Conservation (phyloP, 495 filamentous ascomycete species). For the Beverwykella pulmonaria region DNA sequence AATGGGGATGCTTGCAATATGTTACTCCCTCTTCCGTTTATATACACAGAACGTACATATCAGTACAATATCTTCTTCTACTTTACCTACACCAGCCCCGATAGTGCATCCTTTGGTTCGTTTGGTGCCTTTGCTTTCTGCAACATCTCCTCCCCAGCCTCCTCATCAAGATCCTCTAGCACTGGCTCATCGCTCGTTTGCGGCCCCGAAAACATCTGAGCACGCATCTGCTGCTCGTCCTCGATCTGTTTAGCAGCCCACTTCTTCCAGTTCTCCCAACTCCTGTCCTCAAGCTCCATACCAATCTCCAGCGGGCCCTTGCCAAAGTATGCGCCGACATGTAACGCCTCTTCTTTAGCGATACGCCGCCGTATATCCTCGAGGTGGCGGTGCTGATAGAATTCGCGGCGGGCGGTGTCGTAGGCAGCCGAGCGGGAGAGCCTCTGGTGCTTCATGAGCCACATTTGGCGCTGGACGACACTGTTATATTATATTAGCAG, state of each 20-base stretch:
- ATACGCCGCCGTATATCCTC: constrained; percentile 84
- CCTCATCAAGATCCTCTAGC: constrained; percentile 2
- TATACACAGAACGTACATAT: neutral
- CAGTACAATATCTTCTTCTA: neutral
- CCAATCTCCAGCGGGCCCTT: constrained; percentile 71
- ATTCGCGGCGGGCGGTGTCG: constrained; percentile 84
- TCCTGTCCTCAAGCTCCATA: constrained; percentile 77
- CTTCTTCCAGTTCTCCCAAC: constrained; percentile 77
- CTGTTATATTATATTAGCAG: constrained; percentile 51
- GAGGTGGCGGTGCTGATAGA: constrained; percentile 78
- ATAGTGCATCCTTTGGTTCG: neutral
- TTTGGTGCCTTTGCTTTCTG: constrained; percentile 17
- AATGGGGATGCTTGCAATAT: neutral
- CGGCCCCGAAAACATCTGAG: constrained; percentile 36
- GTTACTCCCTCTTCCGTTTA: neutral
- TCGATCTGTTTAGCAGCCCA: constrained; percentile 69
- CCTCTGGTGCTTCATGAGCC: constrained; percentile 69
- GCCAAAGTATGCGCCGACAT: constrained; percentile 84
- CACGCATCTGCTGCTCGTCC: constrained; percentile 44
- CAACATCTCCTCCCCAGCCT: constrained; percentile 18
- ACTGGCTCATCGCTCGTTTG: constrained; percentile 14
- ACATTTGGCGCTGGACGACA: constrained; percentile 90
- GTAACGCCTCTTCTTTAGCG: constrained; percentile 83
- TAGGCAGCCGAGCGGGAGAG: constrained; percentile 73
- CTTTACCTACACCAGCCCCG: neutral